These are phyloP conservation scores for Thyridium curvatum DNA, from an alignment of 2,329 filamentous ascomycete genomes.

Conservation along the genomic window DNA sequence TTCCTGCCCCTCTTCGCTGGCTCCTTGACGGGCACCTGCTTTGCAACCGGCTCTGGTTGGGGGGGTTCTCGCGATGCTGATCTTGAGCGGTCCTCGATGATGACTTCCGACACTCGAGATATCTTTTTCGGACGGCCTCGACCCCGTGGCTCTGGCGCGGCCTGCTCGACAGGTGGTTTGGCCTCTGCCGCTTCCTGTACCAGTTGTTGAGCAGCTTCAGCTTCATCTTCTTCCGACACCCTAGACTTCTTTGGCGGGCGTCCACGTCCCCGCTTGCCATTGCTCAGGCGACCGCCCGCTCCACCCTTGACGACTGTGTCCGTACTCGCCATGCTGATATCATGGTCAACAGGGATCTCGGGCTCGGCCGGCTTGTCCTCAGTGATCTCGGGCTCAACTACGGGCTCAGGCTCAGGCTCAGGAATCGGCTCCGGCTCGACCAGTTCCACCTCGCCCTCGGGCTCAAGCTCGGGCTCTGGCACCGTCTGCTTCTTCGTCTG, in stretches of 20 bases:
- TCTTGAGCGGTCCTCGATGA: too few relatives aligned
- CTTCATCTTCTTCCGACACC: too few relatives aligned
- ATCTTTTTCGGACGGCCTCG: too few relatives aligned
- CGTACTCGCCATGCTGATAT: slow-evolving; percentile 12
- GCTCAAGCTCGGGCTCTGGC: slow-evolving; percentile 11
- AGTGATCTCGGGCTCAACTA: slow-evolving; percentile 3
- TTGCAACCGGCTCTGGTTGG: too few relatives aligned
- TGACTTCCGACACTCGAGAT: too few relatives aligned
- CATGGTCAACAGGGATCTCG: slow-evolving; percentile 15
- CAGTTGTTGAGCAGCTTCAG: too few relatives aligned
- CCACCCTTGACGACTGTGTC: slow-evolving; percentile 12
- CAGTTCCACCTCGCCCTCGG: slow-evolving; percentile 8
- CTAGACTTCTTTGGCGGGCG: slow-evolving; percentile 23
- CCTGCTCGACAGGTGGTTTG: too few relatives aligned
- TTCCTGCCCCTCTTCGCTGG: too few relatives aligned
- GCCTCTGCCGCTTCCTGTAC: too few relatives aligned
- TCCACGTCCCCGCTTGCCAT: slow-evolving; percentile 21
- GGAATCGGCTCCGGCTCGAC: slow-evolving; percentile 2
- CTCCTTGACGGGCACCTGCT: too few relatives aligned
- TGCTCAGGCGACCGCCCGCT: slow-evolving; percentile 4
- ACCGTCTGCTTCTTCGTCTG: slow-evolving; percentile 37
- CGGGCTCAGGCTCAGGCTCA: slow-evolving; percentile 4
- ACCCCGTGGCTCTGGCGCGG: too few relatives aligned
- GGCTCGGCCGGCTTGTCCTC: slow-evolving; percentile 4
- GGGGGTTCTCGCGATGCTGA: too few relatives aligned